phyloP scores from a whole-genome alignment of 83 land plant species.

The Diphasiastrum complanatum region DNA sequence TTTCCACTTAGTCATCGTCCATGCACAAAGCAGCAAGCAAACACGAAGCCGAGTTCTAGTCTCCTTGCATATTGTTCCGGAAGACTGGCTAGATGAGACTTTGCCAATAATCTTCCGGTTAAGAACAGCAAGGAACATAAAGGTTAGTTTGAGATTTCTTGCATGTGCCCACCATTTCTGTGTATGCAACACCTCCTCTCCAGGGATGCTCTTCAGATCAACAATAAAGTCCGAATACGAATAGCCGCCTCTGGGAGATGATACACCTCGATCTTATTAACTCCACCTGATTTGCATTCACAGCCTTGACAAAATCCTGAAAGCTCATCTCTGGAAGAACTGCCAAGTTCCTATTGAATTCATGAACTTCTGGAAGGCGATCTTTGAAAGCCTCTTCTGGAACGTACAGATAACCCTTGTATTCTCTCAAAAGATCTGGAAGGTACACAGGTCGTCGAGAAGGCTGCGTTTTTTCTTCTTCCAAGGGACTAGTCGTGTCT shows the following conservation, averaged over 20 bases:
- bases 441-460: slow-evolving; percentile 41
- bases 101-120: no score
- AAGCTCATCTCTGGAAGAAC: slow-evolving; percentile 59
- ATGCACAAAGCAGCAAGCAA: no score
- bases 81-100: no score
- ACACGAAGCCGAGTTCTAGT: no score
- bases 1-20: no score
- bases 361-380: slow-evolving; percentile 56
- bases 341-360: slow-evolving; percentile 46
- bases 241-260: slow-evolving; percentile 1
- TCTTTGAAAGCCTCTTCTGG: slow-evolving; percentile 65
- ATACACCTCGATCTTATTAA: slow-evolving; percentile 49
- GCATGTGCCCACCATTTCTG: slow-evolving; percentile 67
- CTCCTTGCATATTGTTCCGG: no score
- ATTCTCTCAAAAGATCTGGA: slow-evolving; percentile 70
- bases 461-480: slow-evolving; percentile 6
- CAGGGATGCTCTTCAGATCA: slow-evolving; percentile 64
- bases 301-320: slow-evolving; percentile 48
- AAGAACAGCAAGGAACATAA: no score
- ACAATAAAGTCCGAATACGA: slow-evolving; percentile 62
- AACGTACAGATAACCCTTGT: slow-evolving; percentile 80
- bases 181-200: slow-evolving; percentile 46
- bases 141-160: no score
- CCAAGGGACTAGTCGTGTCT: not conserved
- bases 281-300: slow-evolving; percentile 48